Evolutionary conservation across 2,329 filamentous ascomycete genomes (phyloP), one percentile per base, ranked within the genome.

Genomic region (Calonectria ilicicola): DNA sequence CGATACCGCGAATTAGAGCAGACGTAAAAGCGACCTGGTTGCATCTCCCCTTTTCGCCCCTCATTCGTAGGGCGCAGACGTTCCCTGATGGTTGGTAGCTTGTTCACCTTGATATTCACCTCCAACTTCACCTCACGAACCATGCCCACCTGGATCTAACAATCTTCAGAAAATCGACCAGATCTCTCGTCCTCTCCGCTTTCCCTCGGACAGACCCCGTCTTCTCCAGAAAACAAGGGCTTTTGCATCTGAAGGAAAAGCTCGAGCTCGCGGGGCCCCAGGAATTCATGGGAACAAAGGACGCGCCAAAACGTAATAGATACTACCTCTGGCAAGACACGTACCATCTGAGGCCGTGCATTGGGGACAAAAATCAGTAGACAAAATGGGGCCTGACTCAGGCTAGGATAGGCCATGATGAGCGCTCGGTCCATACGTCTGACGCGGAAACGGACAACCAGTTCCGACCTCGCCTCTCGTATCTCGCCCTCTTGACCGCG

Each of bases 251-350:
- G 56, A 51, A 19, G 40, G 63, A 68, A 40, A 47, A 46, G 69
- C 56, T 71, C 35, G 64, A 71, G 46, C 74, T 77, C 77, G 74
- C 76, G 77, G 77, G 77, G 77, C 77, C 77, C 77, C 77, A 73
- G 72, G 75, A 78, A 76, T 65, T 56, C 70, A 47, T 35, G 65
- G 66, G 47, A 51, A 23, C 42, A 44, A 19, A 17, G n/a, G 23
- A 44, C 32, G 62, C 70, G 67, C 67, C 69, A 73, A 79, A 79
- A 79, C 77, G 77, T 79, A 79, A 79, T 79, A 70, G 60, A 79
- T 75, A 76, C 71, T 70, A 78, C 75, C 23, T 56, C 58, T 49
- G 29, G n/a, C 53, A 35, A 66, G 51, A 62, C 65, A 65, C 44
- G 67, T 46, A 65, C 72, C 72, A 74, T 67, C 44, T 42, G 49